Base-by-base conservation (phyloP, 192 early-diverging fungal species). In the Geosiphon pyriformis region DNA sequence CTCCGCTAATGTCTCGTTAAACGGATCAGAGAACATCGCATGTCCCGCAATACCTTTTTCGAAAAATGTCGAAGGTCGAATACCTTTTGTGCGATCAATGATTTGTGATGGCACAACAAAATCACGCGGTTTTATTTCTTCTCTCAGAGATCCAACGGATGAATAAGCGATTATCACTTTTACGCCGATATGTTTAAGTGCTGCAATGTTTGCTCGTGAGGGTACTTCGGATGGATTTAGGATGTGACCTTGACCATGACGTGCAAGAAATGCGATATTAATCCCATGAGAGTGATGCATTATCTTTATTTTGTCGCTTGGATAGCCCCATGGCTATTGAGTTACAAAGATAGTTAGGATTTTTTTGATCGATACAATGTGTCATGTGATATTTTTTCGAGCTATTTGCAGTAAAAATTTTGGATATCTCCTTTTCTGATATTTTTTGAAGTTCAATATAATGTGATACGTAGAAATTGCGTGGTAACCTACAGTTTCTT, bases 71-170 rank as follows among this genome's bases (percentile, higher is more conserved):
- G 83, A 84, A n/a, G 82, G 84, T 30, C 95, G 89, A 69, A 94
- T 88, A 48, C 95, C 97, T 82, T 96, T 96, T 54, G 97, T 99
- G 66, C 97, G 88, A 79, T 99, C 97, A 71, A 98, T 90, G 76
- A 99, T 81, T 75, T 99, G 97, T 57, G 85, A 82, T 26, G 94
- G 90, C 50, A 99, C 73, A 58, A 96, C 91, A 83, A 99, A 99
- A 78, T 99, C 92, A 46, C 92, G 80, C 1, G 94, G 95, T 26
- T 78, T 79, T 73, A 99, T 94, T 64, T 97, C 95, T 72, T 96
- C 92, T 56, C 88, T 86, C 55, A 99, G 83, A 0, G 92, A 94
- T 2, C 95, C 97, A 54, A 99, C 97, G 20, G 95, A 95, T 23
- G 95, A 97, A 70, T 94, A 98, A 42, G 94, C 95, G 48, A 99